Evolutionary conservation across 495 filamentous ascomycete species (phyloP).

Genomic region (Aspergillus haitiensis): DNA sequence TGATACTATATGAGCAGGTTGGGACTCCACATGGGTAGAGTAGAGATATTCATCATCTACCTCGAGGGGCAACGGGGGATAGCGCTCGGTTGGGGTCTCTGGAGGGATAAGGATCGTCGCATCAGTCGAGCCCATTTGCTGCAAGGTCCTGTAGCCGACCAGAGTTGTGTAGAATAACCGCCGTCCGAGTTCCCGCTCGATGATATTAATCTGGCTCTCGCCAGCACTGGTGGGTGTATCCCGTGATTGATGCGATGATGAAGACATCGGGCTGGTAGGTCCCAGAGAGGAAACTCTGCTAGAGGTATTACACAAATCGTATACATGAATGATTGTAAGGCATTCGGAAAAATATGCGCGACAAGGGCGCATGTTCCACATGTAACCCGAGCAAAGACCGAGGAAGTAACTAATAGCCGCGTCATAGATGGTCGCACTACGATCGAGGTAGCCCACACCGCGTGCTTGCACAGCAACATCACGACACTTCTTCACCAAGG

Average conservation of each 20-base stretch:
- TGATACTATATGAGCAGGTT: slow-evolving; percentile 62
- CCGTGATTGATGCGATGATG: slow-evolving; percentile 29
- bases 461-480: slow-evolving; percentile 69
- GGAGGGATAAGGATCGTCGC: slow-evolving; percentile 66
- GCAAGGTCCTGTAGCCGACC: slow-evolving; percentile 59
- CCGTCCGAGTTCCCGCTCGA: slow-evolving; percentile 74
- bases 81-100: slow-evolving; percentile 67
- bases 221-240: slow-evolving; percentile 20
- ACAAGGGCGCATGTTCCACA: slow-evolving; percentile 64
- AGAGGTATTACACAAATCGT: slow-evolving; percentile 58
- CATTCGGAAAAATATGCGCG: slow-evolving; percentile 73
- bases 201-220: slow-evolving; percentile 55
- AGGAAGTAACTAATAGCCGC: slow-evolving; percentile 85
- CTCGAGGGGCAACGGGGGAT: slow-evolving; percentile 77
- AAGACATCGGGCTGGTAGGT: slow-evolving; percentile 31
- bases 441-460: slow-evolving; percentile 65
- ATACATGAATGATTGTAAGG: slow-evolving; percentile 66
- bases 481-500: slow-evolving; percentile 72
- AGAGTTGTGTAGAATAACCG: slow-evolving; percentile 79
- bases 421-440: slow-evolving; percentile 71
- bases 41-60: slow-evolving; percentile 78
- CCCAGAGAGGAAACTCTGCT: slow-evolving; percentile 28
- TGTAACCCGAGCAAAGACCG: slow-evolving; percentile 67
- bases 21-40: slow-evolving; percentile 57
- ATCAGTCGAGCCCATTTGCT: slow-evolving; percentile 67